These are phyloP conservation scores for Celoporthe dispersa DNA, from an alignment of 2,329 filamentous ascomycete genomes.

Conservation along the genomic window DNA sequence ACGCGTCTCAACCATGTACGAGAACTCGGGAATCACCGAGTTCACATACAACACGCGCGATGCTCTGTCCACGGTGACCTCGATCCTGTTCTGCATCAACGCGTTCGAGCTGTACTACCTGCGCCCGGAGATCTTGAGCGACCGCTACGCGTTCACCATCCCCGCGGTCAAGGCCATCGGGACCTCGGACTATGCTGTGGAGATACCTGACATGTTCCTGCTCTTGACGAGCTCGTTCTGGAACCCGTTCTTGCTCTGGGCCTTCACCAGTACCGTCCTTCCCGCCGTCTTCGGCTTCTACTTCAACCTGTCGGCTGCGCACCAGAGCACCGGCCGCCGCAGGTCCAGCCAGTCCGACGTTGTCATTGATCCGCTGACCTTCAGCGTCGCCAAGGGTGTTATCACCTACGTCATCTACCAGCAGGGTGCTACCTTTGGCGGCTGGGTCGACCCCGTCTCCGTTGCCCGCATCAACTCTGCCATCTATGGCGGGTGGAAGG, in stretches of 20 bases:
- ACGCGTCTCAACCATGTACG: conserved; percentile 66
- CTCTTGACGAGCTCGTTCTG: conserved; percentile 81
- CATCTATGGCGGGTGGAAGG: conserved; percentile 73
- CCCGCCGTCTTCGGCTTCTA: conserved; percentile 82
- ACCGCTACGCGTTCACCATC: conserved; percentile 73
- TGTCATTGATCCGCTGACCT: conserved; percentile 81
- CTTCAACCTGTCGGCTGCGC: conserved; percentile 76
- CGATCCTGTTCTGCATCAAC: conserved; percentile 71
- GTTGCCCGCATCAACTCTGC: conserved; percentile 67
- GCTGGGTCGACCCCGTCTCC: conserved; percentile 62
- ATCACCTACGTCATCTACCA: conserved; percentile 81
- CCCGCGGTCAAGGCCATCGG: conserved; percentile 63
- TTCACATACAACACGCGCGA: conserved; percentile 69
- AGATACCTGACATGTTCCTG: conserved; percentile 79
- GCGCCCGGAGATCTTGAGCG: conserved; percentile 70
- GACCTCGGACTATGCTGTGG: conserved; percentile 63
- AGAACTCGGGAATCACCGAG: conserved; percentile 69
- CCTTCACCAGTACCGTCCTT: conserved; percentile 70
- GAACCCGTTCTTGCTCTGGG: conserved; percentile 79
- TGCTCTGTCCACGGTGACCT: conserved; percentile 70
- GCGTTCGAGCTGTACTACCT: conserved; percentile 73
- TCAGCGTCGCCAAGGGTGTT: conserved; percentile 86
- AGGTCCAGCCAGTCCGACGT: conserved; percentile 55
- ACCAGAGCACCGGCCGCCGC: conserved; percentile 46
- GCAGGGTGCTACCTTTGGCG: conserved; percentile 65